Conservation (phyloP, 768 basidiomycete species). For the Termitomyces bulborhizus region DNA sequence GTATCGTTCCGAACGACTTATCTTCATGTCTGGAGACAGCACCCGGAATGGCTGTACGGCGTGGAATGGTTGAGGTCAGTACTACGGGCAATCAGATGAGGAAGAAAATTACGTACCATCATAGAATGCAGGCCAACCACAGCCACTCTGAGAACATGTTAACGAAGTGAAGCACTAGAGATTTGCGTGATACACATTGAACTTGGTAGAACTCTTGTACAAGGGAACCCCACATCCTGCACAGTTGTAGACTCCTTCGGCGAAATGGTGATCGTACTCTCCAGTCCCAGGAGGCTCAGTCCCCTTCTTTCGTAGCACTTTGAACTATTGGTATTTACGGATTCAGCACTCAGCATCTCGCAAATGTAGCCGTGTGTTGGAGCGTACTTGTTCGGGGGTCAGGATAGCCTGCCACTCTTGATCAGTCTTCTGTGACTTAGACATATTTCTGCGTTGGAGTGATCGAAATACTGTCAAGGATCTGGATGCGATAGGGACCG, state of each 20-base stretch:
- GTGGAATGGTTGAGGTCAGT: not conserved
- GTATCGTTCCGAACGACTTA: slow-evolving; percentile 51
- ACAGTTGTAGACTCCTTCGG: slow-evolving; percentile 68
- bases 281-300: slow-evolving; percentile 78
- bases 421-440: slow-evolving; percentile 48
- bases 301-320: slow-evolving; percentile 79
- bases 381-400: slow-evolving; percentile 67
- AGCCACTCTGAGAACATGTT: slow-evolving; percentile 53
- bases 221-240: slow-evolving; percentile 77
- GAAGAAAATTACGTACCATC: slow-evolving; percentile 47
- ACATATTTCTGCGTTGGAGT: slow-evolving; percentile 26
- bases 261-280: slow-evolving; percentile 67
- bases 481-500: not conserved
- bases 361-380: not conserved
- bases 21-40: slow-evolving; percentile 81
- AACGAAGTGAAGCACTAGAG: not conserved
- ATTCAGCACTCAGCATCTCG: not conserved
- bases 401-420: slow-evolving; percentile 82
- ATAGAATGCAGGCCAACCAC: slow-evolving; percentile 98
- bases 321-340: slow-evolving; percentile 49
- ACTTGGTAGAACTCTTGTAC: slow-evolving; percentile 88
- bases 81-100: not conserved
- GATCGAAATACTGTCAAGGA: not conserved
- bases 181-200: slow-evolving; percentile 39
- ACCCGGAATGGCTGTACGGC: slow-evolving; percentile 72